Evolutionary conservation across 768 basidiomycete genomes (phyloP), one percentile per base, ranked within the genome.

Genomic region (Russula sp.): DNA sequence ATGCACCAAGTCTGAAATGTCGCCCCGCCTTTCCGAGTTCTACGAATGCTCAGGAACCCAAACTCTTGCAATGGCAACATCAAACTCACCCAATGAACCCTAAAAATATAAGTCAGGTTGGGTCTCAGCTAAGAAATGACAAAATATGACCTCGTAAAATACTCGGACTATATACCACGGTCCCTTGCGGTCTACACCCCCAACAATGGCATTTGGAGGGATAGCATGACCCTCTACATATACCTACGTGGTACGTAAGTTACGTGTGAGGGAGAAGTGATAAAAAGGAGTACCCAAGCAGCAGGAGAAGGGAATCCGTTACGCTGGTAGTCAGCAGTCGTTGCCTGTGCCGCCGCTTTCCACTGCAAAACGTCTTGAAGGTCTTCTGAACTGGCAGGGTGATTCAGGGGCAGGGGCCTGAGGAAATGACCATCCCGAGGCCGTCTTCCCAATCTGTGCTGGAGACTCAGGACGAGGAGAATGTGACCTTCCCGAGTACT

Each of bases 21-120:
- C 68, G 60, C 3, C 72, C 70, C 57, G 75, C 74, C 66, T 74
- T 77, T 6, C 76, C 76, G 18, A 78, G 67, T 38, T 77, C 77
- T 77, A 30, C n/a, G 52, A 42, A 28, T 26, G 13, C 38, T 51
- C 22, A 54, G 28, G 1, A n/a, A 36, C 36, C 32, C 32, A 26
- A 48, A 30, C 24, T 8, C 36, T 18, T 18, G 36, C 6, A 36
- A 26, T 36, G 22, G 10, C 0, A 22, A 42, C 20, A 28, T 44
- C 20, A 51, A 38, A 67, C 67, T 57, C 30, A 66, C 67, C 63
- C 56, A 67, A 55, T 26, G 57, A 49, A 5, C 67, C 65, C 67
- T 69, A 18, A 2, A 5, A 46, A 38, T 5, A n/a, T n/a, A n/a
- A n/a, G 13, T 58, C 34, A 56, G 24, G 26, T 26, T 56, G 30